Percentiles rank a stretch among this genome's conserved stretches.
phyloP scores from a whole-genome alignment of 768 basidiomycete species.

The Tricholoma saponaceum region DNA sequence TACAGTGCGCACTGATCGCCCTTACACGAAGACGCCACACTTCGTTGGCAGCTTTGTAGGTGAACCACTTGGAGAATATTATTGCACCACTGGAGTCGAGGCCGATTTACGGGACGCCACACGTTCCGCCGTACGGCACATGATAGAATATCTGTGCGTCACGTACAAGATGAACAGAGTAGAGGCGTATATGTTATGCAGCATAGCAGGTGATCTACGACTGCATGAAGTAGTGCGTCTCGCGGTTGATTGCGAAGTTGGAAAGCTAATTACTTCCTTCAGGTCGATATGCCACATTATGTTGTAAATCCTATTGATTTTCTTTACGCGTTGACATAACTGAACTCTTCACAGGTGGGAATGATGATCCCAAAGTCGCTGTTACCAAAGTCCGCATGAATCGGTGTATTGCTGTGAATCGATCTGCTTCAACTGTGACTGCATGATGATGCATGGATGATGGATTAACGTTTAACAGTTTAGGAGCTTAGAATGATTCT shows the following conservation, averaged over 20 bases:
- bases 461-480: background rate
- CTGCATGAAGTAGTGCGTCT: conserved; percentile 54
- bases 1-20: conserved; percentile 51
- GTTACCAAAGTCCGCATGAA: conserved; percentile 1
- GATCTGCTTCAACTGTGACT: background rate
- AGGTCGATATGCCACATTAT: conserved; percentile 68
- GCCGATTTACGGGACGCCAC: conserved; percentile 53
- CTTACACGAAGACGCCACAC: conserved; percentile 57
- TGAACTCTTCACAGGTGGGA: conserved; percentile 35
- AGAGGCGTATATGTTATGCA: conserved; percentile 60
- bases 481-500: too few species aligned
- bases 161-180: conserved; percentile 40
- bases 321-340: background rate
- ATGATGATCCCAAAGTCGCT: conserved; percentile 53
- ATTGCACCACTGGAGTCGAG: conserved; percentile 56
- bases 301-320: conserved; percentile 34
- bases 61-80: conserved; percentile 36
- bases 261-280: too few species aligned
- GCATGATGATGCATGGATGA: too few species aligned
- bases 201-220: conserved; percentile 53
- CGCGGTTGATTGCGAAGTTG: too few species aligned
- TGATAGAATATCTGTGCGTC: conserved; percentile 48
- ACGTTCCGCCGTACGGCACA: conserved; percentile 50
- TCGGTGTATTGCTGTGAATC: background rate
- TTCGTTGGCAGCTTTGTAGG: conserved; percentile 34